Evolutionary conservation across 139 green algal genomes (phyloP), one percentile per base, ranked within the genome.

Genomic region (Trebouxia sp.): DNA sequence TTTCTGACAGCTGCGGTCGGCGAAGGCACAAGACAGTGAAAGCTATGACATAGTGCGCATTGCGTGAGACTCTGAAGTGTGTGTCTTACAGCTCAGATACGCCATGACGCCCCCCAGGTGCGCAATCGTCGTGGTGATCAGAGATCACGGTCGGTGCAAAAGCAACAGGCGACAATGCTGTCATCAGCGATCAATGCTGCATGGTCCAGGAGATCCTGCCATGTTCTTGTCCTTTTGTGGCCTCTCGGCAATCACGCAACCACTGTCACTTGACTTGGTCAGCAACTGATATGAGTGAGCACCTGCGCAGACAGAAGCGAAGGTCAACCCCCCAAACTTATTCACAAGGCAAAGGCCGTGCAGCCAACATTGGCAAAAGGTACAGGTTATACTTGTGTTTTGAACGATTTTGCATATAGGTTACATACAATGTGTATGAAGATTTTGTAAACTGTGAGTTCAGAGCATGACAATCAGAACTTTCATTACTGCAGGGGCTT

Each of bases 401-500:
- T 53, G 47, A 26, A 14, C 20, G 47, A 17, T 53, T 53, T 53
- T 17, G 47, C 14, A 53, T 14, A 14, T 26, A 6, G 47, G 14
- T 53, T 17, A 53, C 4, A 53, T 53, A 14, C 20, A 17, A 53
- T 53, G 1, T 53, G 47, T n/a, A n/a, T n/a, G n/a, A n/a, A n/a
- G n/a, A n/a, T n/a, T n/a, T n/a, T n/a, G n/a, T n/a, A n/a, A n/a
- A n/a, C n/a, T n/a, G n/a, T n/a, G n/a, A n/a, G n/a, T n/a, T n/a
- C n/a, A n/a, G n/a, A 26, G 47, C 47, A 14, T 53, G 47, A 53
- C 2, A 53, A 17, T 26, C 20, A 17, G 15, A 26, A 26, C 47
- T 53, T 14, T 53, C 47, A 3, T 53, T 14, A 26, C 6, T 53
- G 83, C 85, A 92, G 89, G 78, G 86, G 88, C 1, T 86, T 97